Conservation (phyloP, 148 eudicot species). For the Drosera capensis region DNA sequence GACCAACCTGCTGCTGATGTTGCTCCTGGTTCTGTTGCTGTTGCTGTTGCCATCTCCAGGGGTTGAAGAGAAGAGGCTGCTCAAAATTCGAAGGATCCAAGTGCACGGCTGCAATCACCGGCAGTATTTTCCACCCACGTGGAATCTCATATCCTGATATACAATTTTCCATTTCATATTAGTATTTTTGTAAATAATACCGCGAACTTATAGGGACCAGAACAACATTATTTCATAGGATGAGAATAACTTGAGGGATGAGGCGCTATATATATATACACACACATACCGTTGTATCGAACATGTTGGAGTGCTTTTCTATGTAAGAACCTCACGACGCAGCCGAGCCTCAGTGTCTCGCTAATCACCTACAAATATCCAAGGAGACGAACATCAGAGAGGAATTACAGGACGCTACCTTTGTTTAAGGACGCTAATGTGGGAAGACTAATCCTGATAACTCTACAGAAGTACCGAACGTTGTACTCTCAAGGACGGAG, state of each 20-base stretch:
- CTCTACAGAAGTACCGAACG: too few species aligned
- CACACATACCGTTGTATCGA: constrained; percentile 53
- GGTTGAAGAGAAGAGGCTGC: constrained; percentile 71
- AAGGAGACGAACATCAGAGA: not conserved
- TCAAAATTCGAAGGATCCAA: constrained; percentile 75
- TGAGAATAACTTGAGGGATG: not conserved
- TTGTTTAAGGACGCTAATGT: not conserved
- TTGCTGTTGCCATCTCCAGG: constrained; percentile 74
- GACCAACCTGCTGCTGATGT: not conserved
- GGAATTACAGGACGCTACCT: not conserved
- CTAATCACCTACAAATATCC: constrained; percentile 37
- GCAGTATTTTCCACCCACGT: constrained; percentile 96
- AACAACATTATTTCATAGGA: not conserved
- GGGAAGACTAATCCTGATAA: too few species aligned
- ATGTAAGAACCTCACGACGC: constrained; percentile 92
- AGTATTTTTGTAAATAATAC: not conserved
- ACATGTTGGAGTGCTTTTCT: constrained; percentile 79
- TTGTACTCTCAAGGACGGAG: too few species aligned
- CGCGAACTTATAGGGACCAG: not conserved
- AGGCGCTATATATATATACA: not conserved
- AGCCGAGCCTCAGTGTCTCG: constrained; percentile 84
- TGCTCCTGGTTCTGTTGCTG: not conserved
- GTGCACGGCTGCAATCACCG: constrained; percentile 90
- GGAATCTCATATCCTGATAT: constrained; percentile 78
- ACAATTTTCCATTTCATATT: not conserved